phyloP scores from a whole-genome alignment of 2,329 filamentous ascomycete species.

The Penicillium verrucosum region DNA sequence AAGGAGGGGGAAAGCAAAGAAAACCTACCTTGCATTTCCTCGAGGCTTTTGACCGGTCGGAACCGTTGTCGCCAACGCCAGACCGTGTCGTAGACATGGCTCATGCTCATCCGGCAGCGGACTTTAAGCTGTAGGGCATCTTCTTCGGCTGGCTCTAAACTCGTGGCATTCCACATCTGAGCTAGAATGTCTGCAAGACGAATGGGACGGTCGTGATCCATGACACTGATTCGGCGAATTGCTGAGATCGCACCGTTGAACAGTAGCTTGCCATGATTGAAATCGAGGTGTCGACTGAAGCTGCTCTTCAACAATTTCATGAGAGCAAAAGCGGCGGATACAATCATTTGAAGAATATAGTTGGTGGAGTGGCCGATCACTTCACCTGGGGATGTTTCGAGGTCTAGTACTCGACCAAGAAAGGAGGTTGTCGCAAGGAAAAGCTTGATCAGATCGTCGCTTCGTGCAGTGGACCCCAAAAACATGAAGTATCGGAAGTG shows the following conservation, averaged over 20 bases:
- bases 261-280: constrained; percentile 52
- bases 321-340: constrained; percentile 61
- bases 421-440: constrained; percentile 46
- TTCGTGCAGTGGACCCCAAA: constrained; percentile 43
- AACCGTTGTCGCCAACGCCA: constrained; percentile 64
- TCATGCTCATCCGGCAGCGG: constrained; percentile 63
- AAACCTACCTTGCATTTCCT: constrained; percentile 64
- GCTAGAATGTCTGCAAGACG: constrained; percentile 62
- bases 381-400: constrained; percentile 45
- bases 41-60: constrained; percentile 59
- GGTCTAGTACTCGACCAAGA: constrained; percentile 44
- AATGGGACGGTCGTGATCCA: constrained; percentile 60
- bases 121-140: constrained; percentile 57
- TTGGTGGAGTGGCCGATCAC: constrained; percentile 54
- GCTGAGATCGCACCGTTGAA: constrained; percentile 58
- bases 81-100: constrained; percentile 63
- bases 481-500: constrained; percentile 48
- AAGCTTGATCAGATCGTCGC: constrained; percentile 44
- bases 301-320: constrained; percentile 64
- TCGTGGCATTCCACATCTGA: constrained; percentile 59
- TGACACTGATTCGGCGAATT: constrained; percentile 58
- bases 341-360: constrained; percentile 64
- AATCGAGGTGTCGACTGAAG: constrained; percentile 55
- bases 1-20: not conserved
- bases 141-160: constrained; percentile 32